Evolutionary conservation across 2,329 filamentous ascomycete species (phyloP).

Genomic region (Aphanoascus verrucosus): DNA sequence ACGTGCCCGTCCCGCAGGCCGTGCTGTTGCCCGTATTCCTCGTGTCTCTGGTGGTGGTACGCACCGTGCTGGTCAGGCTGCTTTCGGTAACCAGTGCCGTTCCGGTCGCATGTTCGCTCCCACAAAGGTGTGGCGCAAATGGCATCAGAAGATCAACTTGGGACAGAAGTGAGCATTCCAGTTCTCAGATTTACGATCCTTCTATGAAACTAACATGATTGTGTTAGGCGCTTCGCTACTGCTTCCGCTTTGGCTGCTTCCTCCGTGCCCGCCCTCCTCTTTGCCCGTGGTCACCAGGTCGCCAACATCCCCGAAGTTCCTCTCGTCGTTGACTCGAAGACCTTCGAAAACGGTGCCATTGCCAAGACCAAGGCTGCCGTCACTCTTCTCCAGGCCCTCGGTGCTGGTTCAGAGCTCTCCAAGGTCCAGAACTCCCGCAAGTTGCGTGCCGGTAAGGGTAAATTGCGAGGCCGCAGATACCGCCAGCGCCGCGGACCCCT

Average conservation of each 20-base stretch:
- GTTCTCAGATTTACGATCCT: neutral
- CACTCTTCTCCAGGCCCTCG: constrained; percentile 77
- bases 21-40: constrained; percentile 99
- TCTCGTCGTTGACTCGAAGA: constrained; percentile 84
- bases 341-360: constrained; percentile 68
- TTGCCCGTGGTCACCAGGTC: constrained; percentile 95
- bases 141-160: constrained; percentile 99
- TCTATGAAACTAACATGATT: constrained; percentile 15
- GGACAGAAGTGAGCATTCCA: constrained; percentile 64
- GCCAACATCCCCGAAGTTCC: constrained; percentile 88
- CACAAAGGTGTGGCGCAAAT: constrained; percentile 99
- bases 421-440: constrained; percentile 97
- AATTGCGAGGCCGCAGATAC: constrained; percentile 92
- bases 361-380: constrained; percentile 83
- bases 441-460: constrained; percentile 96
- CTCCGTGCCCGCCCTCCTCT: constrained; percentile 83
- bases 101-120: constrained; percentile 99
- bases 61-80: constrained; percentile 98
- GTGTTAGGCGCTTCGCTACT: constrained; percentile 78
- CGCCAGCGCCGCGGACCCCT: constrained; percentile 95
- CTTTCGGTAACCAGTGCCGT: constrained; percentile 99
- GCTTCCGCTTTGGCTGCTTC: constrained; percentile 95
- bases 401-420: constrained; percentile 79
- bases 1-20: constrained; percentile 48
- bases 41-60: constrained; percentile 99